These are phyloP conservation scores for Ocimum tenuiflorum DNA, from an alignment of 257 asterid species.

Conservation along the genomic window DNA sequence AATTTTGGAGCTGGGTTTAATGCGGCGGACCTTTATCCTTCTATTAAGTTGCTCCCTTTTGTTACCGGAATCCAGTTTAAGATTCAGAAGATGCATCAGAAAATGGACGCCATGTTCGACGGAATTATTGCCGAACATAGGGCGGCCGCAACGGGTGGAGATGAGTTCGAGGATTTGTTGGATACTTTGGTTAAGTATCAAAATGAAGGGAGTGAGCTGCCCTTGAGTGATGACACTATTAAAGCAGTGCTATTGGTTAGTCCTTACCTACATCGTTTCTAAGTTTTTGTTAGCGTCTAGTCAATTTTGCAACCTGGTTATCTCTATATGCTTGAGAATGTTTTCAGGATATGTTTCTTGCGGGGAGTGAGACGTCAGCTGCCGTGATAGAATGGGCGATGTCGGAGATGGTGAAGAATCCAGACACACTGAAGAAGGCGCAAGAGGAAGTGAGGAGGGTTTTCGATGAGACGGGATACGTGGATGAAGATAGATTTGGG, in stretches of 20 bases:
- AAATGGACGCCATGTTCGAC: neutral
- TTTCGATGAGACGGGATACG: neutral
- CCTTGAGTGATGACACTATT: neutral
- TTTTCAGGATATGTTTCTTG: neutral
- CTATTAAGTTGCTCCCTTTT: neutral
- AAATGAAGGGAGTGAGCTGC: neutral
- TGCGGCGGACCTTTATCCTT: neutral
- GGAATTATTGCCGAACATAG: neutral
- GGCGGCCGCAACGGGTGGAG: neutral
- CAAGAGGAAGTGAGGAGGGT: neutral
- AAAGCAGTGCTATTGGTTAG: neutral
- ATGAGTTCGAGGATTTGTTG: neutral
- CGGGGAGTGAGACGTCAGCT: neutral
- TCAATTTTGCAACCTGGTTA: too few species aligned
- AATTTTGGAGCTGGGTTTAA: neutral
- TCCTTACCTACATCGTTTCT: neutral
- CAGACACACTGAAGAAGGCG: neutral
- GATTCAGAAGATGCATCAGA: neutral
- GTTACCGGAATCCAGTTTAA: neutral
- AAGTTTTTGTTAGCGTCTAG: too few species aligned
- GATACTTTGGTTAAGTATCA: neutral
- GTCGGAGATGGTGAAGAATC: conserved; percentile 10
- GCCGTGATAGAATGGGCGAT: neutral
- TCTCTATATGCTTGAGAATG: too few species aligned
- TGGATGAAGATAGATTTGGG: neutral